Evolutionary conservation across 306 rosid species (phyloP).

Genomic region (Casuarina equisetifolia): DNA sequence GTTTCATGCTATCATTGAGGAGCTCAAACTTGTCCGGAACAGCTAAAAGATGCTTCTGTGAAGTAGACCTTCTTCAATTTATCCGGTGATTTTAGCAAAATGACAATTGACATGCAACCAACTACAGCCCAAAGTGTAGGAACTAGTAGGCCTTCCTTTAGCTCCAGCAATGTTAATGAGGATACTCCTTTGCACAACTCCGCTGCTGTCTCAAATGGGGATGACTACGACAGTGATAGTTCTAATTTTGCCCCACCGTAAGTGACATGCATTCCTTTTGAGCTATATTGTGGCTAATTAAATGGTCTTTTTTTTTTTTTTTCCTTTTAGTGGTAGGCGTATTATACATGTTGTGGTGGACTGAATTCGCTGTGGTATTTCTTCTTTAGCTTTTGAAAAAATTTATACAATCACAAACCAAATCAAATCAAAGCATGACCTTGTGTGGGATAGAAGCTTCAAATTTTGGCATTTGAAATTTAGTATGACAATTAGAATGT

Average conservation of each 20-base stretch:
- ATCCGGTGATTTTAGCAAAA: constrained; percentile 30
- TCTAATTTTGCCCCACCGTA: constrained; percentile 81
- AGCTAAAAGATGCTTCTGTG: constrained; percentile 21
- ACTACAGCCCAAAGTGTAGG: constrained; percentile 65
- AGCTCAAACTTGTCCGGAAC: constrained; percentile 14
- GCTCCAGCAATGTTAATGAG: constrained; percentile 63
- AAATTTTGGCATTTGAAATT: not conserved
- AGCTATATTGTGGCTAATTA: not conserved
- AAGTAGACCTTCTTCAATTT: constrained; percentile 29
- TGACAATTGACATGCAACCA: constrained; percentile 63
- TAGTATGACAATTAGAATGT: not conserved
- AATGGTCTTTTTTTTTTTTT: not conserved
- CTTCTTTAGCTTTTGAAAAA: not conserved
- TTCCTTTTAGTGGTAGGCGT: not conserved
- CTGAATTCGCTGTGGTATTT: not conserved
- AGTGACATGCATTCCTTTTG: constrained; percentile 30
- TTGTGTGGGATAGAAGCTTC: not conserved
- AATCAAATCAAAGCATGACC: not conserved
- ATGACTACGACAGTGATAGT: constrained; percentile 69
- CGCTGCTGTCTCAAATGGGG: constrained; percentile 48
- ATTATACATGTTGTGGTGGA: not conserved
- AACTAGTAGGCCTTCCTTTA: constrained; percentile 56
- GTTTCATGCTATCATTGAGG: constrained; percentile 22
- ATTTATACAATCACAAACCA: not conserved
- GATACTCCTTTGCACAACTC: constrained; percentile 48